Base-by-base conservation (phyloP, 805 yeast genomes). In the Clavispora carvajalis region DNA sequence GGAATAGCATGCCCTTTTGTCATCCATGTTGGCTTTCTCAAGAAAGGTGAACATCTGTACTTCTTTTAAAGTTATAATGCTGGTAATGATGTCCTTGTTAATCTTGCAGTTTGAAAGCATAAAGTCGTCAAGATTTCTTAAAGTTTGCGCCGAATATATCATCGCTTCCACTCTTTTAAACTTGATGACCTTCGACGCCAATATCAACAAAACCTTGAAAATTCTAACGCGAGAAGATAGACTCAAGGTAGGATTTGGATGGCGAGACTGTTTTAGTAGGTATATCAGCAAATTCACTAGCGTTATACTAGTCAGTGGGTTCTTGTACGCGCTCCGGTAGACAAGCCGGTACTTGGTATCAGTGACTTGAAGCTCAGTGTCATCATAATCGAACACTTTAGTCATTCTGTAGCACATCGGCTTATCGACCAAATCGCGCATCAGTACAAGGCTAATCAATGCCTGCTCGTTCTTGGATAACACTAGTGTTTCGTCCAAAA, bases 381-480 rank as follows among this genome's bases (percentile, higher is more conserved):
- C 64, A 40, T 64, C 65, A 25, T 42, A 34, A 40, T 54, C 47
- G 7, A 54, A 41, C 9, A 17, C 19, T 21, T 34, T 30, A 19
- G 31, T 28, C 30, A 45, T 24, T 15, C 28, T 18, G 1, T 22
- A 13, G 12, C 41, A 41, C 7, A 35, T 35, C 6, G 25, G 33
- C 7, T n/a, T 17, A 15, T 40, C 41, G 15, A 38, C 39, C n/a
- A 38, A 7, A 9, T 34, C 16, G 23, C 31, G 33, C 16, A 40
- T 33, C 23, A 36, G 38, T 3, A 44, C 31, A 18, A 58, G 39
- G 31, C 49, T 53, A 22, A 41, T 43, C 28, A 64, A 49, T 7
- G 61, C 53, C 46, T 63, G 69, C 26, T 69, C 72, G 38, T 65
- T 67, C 39, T 69, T 69, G 15, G 73, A 67, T n/a, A 68, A 49